Base-by-base conservation (phyloP, 2,329 filamentous ascomycete species). In the Celoporthe dispersa region DNA sequence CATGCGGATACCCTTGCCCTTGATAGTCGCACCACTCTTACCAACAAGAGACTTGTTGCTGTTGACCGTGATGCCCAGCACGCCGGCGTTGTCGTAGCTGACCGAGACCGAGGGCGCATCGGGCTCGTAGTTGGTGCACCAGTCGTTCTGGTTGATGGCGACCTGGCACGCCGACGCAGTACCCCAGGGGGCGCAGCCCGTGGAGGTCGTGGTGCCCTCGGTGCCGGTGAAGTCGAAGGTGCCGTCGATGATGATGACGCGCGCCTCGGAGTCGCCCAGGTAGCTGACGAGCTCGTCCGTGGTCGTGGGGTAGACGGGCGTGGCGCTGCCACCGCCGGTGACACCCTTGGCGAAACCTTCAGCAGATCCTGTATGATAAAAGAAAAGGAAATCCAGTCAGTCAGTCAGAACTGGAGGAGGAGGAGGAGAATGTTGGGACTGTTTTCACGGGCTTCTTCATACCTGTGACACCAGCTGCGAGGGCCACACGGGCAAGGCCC, bases 11-110 rank as follows among this genome's bases (percentile, higher is more conserved):
- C 87, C 87, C 80, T 88, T 88, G 74, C 87, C 87, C 76, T 84
- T 85, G 77, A 90, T 88, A 44, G 87, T 77, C 73, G 80, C 80
- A 74, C 76, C 78, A 66, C 87, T 87, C 70, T 82, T 78, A 25
- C 88, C 87, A 51, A 90, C 77, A 68, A 90, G 74, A 33, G 83
- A 84, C 82, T 90, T 90, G 83, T 90, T 85, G 72, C 84, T 87
- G 39, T 78, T 79, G 73, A 90, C 83, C 19, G 78, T 83, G 76
- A 89, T 87, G 62, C 83, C 84, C 37, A 81, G 75, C 1, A 80
- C 71, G 72, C 81, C 86, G 51, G 87, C 87, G 68, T 85, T 87
- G 79, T 88, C 84, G 71, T 83, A 85, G 5, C 75, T 81, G 51
- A 80, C 84, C 9, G 80, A 79, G 28, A 16, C 33, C 62, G 80